Evolutionary conservation across 2,329 filamentous ascomycete species (phyloP).

Genomic region (Fusarium sterilihyphosum): DNA sequence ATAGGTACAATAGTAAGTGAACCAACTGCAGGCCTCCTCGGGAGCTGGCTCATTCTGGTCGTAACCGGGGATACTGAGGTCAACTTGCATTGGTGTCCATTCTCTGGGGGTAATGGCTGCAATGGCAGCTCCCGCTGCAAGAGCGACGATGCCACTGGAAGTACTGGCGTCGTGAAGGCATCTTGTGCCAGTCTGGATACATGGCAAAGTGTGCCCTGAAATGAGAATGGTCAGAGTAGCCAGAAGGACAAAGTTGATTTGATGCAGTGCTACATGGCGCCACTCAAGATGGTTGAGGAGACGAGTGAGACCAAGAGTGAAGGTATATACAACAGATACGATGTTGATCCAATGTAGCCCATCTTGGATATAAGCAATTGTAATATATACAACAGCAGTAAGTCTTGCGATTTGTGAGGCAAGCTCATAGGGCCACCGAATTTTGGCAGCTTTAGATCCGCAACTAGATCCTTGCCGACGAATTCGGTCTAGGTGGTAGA

Average conservation of each 20-base stretch:
- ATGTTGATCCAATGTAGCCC: conserved; percentile 51
- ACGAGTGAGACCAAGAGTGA: conserved; percentile 56
- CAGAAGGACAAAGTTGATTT: conserved; percentile 59
- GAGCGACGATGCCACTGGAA: conserved; percentile 49
- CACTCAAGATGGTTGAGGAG: conserved; percentile 54
- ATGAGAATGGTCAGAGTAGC: conserved; percentile 50
- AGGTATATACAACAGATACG: conserved; percentile 52
- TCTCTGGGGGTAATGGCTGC: conserved; percentile 60
- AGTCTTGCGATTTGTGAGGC: conserved; percentile 54
- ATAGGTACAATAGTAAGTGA: conserved; percentile 62
- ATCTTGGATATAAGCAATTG: conserved; percentile 48
- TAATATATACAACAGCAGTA: conserved; percentile 52
- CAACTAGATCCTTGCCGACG: conserved; percentile 39
- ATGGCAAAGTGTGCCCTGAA: conserved; percentile 54
- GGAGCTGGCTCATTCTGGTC: conserved; percentile 55
- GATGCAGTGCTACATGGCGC: conserved; percentile 58
- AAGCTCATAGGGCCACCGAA: conserved; percentile 56
- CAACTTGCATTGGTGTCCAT: conserved; percentile 58
- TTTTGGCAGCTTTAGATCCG: conserved; percentile 50
- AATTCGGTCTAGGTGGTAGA: conserved; percentile 47
- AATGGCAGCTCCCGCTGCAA: conserved; percentile 51
- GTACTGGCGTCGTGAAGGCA: conserved; percentile 46
- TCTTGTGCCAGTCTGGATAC: conserved; percentile 50
- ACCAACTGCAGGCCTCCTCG: conserved; percentile 65
- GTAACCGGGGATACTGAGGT: conserved; percentile 52